These are phyloP conservation scores for Thymus quinquecostatus DNA, from an alignment of 257 asterid genomes.

Conservation along the genomic window DNA sequence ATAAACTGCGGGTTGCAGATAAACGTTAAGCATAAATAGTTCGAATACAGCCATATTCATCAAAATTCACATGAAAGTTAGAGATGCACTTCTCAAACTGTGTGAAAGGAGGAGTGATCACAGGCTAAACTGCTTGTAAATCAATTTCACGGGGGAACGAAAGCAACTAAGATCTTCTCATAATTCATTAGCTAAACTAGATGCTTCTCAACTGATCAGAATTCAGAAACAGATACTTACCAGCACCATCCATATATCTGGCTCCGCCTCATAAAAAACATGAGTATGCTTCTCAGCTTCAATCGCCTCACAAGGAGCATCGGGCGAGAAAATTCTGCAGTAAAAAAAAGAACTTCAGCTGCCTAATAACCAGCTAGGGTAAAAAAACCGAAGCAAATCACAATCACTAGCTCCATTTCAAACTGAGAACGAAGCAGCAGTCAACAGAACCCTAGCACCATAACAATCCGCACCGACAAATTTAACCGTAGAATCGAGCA, in stretches of 20 bases:
- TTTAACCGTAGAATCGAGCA: background rate
- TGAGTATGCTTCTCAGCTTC: conserved; percentile 96
- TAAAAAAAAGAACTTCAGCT: conserved; percentile 18
- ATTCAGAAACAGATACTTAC: conserved; percentile 46
- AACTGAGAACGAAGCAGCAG: background rate
- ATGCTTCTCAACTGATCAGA: conserved; percentile 22
- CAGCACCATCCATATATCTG: conserved; percentile 99
- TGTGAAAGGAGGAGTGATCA: background rate
- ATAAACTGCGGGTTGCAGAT: too few species aligned
- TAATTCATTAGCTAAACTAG: background rate
- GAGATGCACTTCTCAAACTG: too few species aligned
- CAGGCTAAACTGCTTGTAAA: background rate
- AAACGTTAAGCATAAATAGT: too few species aligned
- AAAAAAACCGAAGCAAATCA: conserved; percentile 6
- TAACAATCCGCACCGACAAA: background rate
- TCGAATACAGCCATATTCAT: too few species aligned
- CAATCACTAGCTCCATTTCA: conserved; percentile 9
- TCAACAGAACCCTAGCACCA: background rate
- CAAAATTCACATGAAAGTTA: too few species aligned
- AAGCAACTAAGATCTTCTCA: background rate
- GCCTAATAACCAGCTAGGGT: conserved; percentile 9
- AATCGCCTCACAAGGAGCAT: conserved; percentile 91
- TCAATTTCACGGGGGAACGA: background rate
- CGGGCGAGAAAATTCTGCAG: conserved; percentile 92
- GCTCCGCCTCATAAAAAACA: conserved; percentile 92